Conservation (phyloP, 2,329 filamentous ascomycete species). For the Fusarium buharicum region DNA sequence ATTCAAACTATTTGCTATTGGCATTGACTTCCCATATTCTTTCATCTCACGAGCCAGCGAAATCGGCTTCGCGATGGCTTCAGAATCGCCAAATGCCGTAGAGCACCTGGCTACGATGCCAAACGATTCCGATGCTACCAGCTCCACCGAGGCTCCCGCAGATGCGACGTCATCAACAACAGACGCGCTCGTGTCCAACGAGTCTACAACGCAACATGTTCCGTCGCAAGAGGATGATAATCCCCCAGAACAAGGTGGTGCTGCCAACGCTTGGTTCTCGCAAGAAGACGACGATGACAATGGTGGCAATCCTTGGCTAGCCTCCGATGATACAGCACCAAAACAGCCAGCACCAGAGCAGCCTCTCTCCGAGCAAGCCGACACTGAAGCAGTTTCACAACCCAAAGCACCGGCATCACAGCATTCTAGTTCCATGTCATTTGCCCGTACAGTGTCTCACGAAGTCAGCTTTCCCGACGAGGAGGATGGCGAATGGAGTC, state of each 20-base stretch:
- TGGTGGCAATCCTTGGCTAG: conserved; percentile 41
- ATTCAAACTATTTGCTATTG: conserved; percentile 39
- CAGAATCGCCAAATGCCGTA: conserved; percentile 50
- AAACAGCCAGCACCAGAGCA: conserved; percentile 21
- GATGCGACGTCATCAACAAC: conserved; percentile 40
- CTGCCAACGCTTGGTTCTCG: conserved; percentile 35
- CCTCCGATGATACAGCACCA: conserved; percentile 33
- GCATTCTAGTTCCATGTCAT: conserved; percentile 70
- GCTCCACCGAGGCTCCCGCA: conserved; percentile 31
- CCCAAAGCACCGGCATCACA: conserved; percentile 55
- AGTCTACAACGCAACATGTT: conserved; percentile 17
- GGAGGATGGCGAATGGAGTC: conserved; percentile 68
- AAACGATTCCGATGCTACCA: conserved; percentile 43
- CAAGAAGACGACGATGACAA: conserved; percentile 41
- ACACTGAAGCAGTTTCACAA: conserved; percentile 25
- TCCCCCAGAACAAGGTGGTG: conserved; percentile 4
- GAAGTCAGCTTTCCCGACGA: conserved; percentile 70
- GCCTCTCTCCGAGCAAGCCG: conserved; percentile 21
- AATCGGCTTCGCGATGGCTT: conserved; percentile 51
- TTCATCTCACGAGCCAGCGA: conserved; percentile 24
- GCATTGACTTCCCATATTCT: conserved; percentile 30
- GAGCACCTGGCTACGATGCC: conserved; percentile 58
- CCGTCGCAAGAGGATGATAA: conserved; percentile 23
- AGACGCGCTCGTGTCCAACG: conserved; percentile 18
- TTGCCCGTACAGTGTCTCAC: conserved; percentile 71